These are phyloP conservation scores for Nemania serpens DNA, from an alignment of 2,329 filamentous ascomycete genomes.

Conservation along the genomic window DNA sequence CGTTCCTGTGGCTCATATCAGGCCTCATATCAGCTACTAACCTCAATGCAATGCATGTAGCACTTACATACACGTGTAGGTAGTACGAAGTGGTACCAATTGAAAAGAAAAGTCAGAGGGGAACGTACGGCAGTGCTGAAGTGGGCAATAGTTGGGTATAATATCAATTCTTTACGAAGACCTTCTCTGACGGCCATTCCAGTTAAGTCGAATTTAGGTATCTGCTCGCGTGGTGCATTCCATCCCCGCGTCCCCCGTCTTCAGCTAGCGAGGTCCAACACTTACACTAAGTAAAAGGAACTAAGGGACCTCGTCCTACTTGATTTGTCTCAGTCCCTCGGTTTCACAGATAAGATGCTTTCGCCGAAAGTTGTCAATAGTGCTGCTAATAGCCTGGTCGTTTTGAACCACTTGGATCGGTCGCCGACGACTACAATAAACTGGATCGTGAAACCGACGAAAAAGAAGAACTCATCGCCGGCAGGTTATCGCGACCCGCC, in stretches of 20 bases:
- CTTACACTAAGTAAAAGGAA: neutral
- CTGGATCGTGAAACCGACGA: too few relatives aligned
- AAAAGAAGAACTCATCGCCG: too few relatives aligned
- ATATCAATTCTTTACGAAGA: too few relatives aligned
- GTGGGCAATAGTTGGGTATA: too few relatives aligned
- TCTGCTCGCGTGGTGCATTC: neutral
- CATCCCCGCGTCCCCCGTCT: slow-evolving; percentile 15
- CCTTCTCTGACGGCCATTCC: too few relatives aligned
- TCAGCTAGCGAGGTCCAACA: slow-evolving; percentile 4
- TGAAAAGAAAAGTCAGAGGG: too few relatives aligned
- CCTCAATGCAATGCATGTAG: neutral
- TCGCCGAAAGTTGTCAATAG: neutral
- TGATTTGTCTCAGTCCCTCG: slow-evolving; percentile 1
- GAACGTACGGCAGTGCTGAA: too few relatives aligned
- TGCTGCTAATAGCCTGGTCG: neutral
- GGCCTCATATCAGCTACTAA: neutral
- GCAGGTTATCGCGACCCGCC: too few relatives aligned
- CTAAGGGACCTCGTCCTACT: neutral
- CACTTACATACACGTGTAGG: neutral
- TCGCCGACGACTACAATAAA: too few relatives aligned
- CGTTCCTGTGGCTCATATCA: neutral
- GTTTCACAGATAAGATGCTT: too few relatives aligned
- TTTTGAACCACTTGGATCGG: neutral
- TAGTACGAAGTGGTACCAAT: too few relatives aligned
- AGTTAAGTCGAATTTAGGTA: too few relatives aligned